Percentiles rank a stretch among this genome's conserved stretches.
Conservation (phyloP, 1,284 basidiomycete genomes). For the Sphagnurus paluster region DNA sequence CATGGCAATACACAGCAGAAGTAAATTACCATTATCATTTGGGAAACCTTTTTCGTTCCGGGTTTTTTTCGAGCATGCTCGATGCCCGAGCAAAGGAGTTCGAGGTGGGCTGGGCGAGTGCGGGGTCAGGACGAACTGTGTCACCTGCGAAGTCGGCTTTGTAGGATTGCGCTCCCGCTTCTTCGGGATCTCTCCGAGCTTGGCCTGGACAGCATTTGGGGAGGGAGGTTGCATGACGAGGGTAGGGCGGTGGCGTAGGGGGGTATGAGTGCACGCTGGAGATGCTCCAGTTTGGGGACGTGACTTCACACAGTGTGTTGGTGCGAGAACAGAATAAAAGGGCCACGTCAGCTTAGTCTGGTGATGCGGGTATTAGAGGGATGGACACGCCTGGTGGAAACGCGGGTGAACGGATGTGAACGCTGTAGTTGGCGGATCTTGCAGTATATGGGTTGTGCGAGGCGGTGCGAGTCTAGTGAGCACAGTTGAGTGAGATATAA, state of each 20-base stretch:
- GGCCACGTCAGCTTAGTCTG: conserved; percentile 59
- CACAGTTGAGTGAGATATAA: no score
- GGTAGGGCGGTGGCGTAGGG: conserved; percentile 55
- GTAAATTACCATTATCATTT: no score
- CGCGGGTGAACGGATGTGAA: conserved; percentile 64
- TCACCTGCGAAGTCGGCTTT: conserved; percentile 38
- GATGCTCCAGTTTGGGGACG: conserved; percentile 32
- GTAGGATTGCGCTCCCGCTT: conserved; percentile 8
- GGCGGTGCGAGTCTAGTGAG: no score
- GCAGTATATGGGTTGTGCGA: conserved; percentile 74
- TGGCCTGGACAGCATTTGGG: conserved; percentile 39
- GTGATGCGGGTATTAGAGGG: conserved; percentile 58
- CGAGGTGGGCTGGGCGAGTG: conserved; percentile 36
- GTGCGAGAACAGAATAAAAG: conserved; percentile 65
- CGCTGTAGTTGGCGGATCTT: conserved; percentile 72
- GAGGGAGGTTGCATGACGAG: conserved; percentile 44
- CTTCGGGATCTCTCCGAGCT: no score
- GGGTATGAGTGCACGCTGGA: conserved; percentile 64
- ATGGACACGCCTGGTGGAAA: conserved; percentile 69
- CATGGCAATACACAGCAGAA: conserved; percentile 45
- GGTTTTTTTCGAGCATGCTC: conserved; percentile 53
- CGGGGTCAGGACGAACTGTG: conserved; percentile 63
- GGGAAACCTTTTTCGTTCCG: conserved; percentile 8
- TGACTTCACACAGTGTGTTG: conserved; percentile 28
- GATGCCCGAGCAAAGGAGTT: conserved; percentile 56